Percentiles rank a stretch among this genome's conserved stretches.
phyloP scores from a whole-genome alignment of 1,284 basidiomycete species.

The Ustilago cynodontis region DNA sequence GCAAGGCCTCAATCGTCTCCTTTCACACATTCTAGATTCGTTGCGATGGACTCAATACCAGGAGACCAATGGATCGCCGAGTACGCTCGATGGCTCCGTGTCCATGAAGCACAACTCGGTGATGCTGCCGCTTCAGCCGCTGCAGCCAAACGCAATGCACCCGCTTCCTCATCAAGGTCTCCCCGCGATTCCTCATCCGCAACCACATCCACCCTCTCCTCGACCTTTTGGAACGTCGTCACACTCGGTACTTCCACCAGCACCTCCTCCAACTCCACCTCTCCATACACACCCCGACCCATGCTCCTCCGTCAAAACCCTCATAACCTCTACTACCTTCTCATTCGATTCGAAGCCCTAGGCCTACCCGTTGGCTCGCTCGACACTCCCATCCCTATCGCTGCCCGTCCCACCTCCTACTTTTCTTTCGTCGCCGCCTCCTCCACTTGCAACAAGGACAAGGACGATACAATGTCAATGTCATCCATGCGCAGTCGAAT shows the following conservation, averaged over 20 bases:
- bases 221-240: constrained; percentile 47
- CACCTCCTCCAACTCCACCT: neutral
- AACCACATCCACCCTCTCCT: constrained; percentile 10
- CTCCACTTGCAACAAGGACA: constrained; percentile 22
- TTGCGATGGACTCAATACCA: constrained; percentile 50
- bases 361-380: constrained; percentile 81
- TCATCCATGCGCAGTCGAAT: constrained; percentile 82
- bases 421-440: constrained; percentile 50
- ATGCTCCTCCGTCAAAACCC: constrained; percentile 78
- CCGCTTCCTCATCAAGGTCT: constrained; percentile 7
- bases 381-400: constrained; percentile 75
- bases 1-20: too few relatives aligned
- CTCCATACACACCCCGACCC: constrained; percentile 23
- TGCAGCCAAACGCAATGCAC: constrained; percentile 15
- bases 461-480: constrained; percentile 78
- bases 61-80: constrained; percentile 58
- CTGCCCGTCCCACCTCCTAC: constrained; percentile 74
- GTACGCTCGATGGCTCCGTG: constrained; percentile 56
- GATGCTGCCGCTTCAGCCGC: constrained; percentile 30
- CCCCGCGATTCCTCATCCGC: neutral
- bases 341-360: constrained; percentile 85
- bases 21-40: too few relatives aligned
- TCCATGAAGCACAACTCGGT: constrained; percentile 58
- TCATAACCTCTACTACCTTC: constrained; percentile 86
- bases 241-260: constrained; percentile 28